Percentiles rank a stretch among this genome's conserved stretches.
These are phyloP conservation scores for Hypoxylon lienhwacheense DNA, from an alignment of 495 filamentous ascomycete species.

Conservation along the genomic window DNA sequence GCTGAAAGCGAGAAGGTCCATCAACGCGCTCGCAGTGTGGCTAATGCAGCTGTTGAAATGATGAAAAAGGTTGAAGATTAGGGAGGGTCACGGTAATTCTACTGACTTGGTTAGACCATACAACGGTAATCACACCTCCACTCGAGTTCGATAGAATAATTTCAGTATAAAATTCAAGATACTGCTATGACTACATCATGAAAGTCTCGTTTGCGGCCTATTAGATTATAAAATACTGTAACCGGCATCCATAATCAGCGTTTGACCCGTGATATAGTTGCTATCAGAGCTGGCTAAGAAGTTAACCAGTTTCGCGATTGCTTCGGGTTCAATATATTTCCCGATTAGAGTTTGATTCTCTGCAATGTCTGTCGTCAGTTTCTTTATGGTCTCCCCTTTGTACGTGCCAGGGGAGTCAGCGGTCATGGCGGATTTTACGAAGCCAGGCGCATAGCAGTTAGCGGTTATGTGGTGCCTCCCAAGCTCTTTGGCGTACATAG, in stretches of 20 bases:
- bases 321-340: constrained; percentile 57
- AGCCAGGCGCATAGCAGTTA: constrained; percentile 64
- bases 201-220: not conserved
- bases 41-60: not conserved
- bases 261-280: constrained; percentile 66
- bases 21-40: constrained; percentile 5
- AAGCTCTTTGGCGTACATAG: constrained; percentile 61
- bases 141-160: no score
- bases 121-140: no score
- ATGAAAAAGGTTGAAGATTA: constrained; percentile 10
- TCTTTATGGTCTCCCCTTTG: constrained; percentile 56
- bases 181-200: not conserved
- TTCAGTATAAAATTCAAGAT: no score
- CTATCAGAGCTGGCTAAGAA: constrained; percentile 58
- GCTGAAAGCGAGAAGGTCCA: constrained; percentile 10
- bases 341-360: constrained; percentile 54
- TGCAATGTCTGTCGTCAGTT: no score
- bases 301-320: constrained; percentile 59
- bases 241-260: constrained; percentile 63
- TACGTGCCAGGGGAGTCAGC: constrained; percentile 49
- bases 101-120: no score
- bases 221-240: not conserved
- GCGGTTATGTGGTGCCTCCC: constrained; percentile 61
- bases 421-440: constrained; percentile 65
- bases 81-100: not conserved